A percentile compares a stretch with the other conserved stretches of the same genome.
Conservation (phyloP, 2,329 filamentous ascomycete genomes). For the Neopestalotiopsis clavispora region DNA sequence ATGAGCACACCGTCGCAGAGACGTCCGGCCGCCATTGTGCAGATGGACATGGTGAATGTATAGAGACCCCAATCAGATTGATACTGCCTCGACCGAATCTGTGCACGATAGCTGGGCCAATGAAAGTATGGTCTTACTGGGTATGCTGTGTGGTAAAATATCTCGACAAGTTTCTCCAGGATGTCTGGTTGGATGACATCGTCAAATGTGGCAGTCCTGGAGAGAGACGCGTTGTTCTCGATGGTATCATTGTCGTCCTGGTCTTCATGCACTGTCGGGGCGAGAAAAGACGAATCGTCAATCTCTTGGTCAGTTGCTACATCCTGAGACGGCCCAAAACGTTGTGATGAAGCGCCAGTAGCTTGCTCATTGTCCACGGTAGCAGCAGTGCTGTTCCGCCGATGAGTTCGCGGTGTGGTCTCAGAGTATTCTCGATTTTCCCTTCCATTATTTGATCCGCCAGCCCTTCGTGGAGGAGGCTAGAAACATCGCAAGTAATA, state of each 20-base stretch:
- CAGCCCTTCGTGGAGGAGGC: neutral
- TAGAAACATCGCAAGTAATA: neutral
- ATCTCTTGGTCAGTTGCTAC: neutral
- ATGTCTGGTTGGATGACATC: slow-evolving; percentile 7
- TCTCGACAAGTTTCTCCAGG: slow-evolving; percentile 6
- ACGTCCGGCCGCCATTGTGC: slow-evolving; percentile 7
- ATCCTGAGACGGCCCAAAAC: neutral
- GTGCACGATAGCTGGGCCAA: slow-evolving; percentile 4
- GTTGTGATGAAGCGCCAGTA: neutral
- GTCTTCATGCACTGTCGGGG: neutral
- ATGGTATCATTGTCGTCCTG: neutral
- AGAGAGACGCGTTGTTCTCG: neutral
- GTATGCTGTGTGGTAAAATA: slow-evolving; percentile 7
- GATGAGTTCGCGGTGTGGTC: neutral
- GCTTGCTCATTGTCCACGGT: neutral
- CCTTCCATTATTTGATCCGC: neutral
- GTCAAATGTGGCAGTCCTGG: neutral
- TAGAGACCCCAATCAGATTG: slow-evolving; percentile 5
- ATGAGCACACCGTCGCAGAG: slow-evolving; percentile 6
- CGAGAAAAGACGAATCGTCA: neutral
- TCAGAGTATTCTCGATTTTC: neutral
- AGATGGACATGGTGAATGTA: slow-evolving; percentile 8
- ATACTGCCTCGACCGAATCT: slow-evolving; percentile 1
- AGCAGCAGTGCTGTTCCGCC: neutral
- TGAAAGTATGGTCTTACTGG: slow-evolving; percentile 4